phyloP scores from a whole-genome alignment of 2,329 filamentous ascomycete species.

The Pseudocercospora ulei region DNA sequence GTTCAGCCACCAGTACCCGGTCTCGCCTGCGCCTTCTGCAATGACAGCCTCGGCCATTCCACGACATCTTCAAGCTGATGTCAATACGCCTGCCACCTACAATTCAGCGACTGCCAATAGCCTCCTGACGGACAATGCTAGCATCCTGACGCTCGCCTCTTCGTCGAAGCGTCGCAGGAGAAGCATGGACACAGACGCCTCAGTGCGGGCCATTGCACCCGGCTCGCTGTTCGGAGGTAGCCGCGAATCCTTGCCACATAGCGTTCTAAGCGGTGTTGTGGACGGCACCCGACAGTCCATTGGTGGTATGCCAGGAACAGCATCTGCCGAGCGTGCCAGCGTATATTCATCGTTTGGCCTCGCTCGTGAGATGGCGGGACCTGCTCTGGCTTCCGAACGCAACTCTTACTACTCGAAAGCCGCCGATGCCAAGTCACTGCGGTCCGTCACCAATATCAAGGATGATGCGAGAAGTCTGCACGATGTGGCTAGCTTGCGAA shows the following conservation, averaged over 20 bases:
- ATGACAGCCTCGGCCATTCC: constrained; percentile 64
- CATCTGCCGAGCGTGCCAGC: constrained; percentile 59
- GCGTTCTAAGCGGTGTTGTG: constrained; percentile 56
- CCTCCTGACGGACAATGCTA: constrained; percentile 73
- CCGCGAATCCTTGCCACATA: constrained; percentile 68
- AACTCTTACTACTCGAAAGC: constrained; percentile 67
- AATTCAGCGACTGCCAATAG: constrained; percentile 71
- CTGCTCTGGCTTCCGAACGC: constrained; percentile 61
- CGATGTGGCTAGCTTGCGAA: constrained; percentile 58
- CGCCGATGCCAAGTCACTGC: constrained; percentile 34
- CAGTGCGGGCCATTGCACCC: constrained; percentile 71
- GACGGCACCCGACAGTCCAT: constrained; percentile 46
- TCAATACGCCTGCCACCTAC: constrained; percentile 47
- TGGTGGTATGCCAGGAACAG: constrained; percentile 39
- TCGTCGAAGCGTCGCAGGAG: constrained; percentile 69
- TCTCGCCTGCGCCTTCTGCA: constrained; percentile 41
- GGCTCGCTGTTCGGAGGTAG: constrained; percentile 74
- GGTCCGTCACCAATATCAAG: constrained; percentile 29
- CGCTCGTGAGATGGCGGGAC: constrained; percentile 42
- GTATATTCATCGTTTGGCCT: constrained; percentile 49
- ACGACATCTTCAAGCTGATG: constrained; percentile 50
- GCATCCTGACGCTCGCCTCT: constrained; percentile 73
- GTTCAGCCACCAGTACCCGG: constrained; percentile 51
- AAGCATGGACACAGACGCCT: constrained; percentile 77
- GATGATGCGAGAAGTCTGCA: constrained; percentile 24